Evolutionary conservation across 1,139 yeast species (phyloP), one percentile per base, ranked within the genome.

Genomic region (Yamadazyma conglobata): DNA sequence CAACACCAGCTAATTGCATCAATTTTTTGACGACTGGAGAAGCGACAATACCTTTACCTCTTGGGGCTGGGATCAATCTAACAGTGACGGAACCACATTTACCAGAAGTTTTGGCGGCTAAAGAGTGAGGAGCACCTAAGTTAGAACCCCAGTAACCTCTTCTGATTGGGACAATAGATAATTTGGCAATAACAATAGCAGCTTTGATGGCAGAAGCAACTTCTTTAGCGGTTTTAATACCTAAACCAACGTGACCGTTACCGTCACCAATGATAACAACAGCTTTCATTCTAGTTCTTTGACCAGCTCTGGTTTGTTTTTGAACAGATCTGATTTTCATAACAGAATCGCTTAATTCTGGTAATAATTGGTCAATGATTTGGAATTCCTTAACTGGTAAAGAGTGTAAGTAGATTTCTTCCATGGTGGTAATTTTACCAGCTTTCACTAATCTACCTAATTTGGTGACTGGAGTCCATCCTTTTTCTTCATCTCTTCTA

Each of bases 91-190:
- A 89, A 80, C 97, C 97, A 79, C 96, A 89, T 87, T 88, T 89
- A 79, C 97, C 97, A 53, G 97, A 84, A 65, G 89, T 87, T 88
- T 91, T 91, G 76, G 83, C 75, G 63, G 96, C 93, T 67, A 91
- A 83, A 53, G 98, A 86, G 85, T 91, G 99, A 64, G 98, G 98
- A 72, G 86, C 83, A 82, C 98, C 99, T 73, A 91, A 86, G 80
- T 87, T 86, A 70, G 95, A 73, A 76, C 99, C 99, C 99, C 99
- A 91, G 91, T 91, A 91, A 79, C 99, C 99, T 82, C 98, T 88
- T 83, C 99, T 89, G 77, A 93, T 91, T 68, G 99, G 99, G 67
- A 93, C 88, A 71, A 91, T 85, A 53, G 96, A 84, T 65, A 91
- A 83, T 82, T 91, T 91, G 70, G 98, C 99, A 67, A 91, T 89